Conservation (phyloP, 306 rosid genomes). For the Mimosa bimucronata region DNA sequence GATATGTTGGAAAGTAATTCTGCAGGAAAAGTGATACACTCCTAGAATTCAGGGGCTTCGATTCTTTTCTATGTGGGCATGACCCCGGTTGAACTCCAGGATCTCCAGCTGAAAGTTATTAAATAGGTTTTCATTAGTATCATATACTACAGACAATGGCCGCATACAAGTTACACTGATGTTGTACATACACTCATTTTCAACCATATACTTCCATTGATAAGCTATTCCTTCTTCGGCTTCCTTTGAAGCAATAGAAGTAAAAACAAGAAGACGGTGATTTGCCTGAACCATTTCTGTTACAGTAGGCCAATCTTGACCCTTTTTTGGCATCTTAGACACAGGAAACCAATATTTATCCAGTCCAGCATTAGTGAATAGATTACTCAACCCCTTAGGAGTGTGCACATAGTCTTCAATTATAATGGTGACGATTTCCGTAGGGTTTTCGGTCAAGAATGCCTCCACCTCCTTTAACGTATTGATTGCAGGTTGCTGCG, state of each 20-base stretch:
- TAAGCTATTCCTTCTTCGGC: slow-evolving; percentile 92
- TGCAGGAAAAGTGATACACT: slow-evolving; percentile 73
- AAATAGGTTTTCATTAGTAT: slow-evolving; percentile 15
- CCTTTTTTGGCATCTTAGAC: slow-evolving; percentile 91
- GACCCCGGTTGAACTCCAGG: slow-evolving; percentile 80
- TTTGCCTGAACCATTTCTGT: slow-evolving; percentile 79
- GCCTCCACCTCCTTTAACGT: slow-evolving; percentile 93
- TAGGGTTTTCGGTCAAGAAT: slow-evolving; percentile 75
- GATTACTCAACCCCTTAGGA: slow-evolving; percentile 79
- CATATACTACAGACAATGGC: slow-evolving; percentile 2
- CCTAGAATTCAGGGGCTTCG: slow-evolving; percentile 75
- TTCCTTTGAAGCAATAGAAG: slow-evolving; percentile 90
- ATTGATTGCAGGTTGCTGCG: slow-evolving; percentile 93
- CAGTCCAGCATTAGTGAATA: slow-evolving; percentile 79
- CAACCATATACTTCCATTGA: slow-evolving; percentile 93
- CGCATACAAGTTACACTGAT: slow-evolving; percentile 14
- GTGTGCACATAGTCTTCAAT: slow-evolving; percentile 95
- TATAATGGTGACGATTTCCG: slow-evolving; percentile 87
- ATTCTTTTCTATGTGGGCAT: slow-evolving; percentile 89
- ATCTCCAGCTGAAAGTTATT: slow-evolving; percentile 86
- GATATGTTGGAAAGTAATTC: slow-evolving; percentile 93
- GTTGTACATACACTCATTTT: slow-evolving; percentile 77
- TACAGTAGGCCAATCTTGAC: slow-evolving; percentile 91
- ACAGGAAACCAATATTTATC: slow-evolving; percentile 90
- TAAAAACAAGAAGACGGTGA: slow-evolving; percentile 88